phyloP scores from a whole-genome alignment of 2,329 filamentous ascomycete genomes.

The Penicillium fuscoglaucum region DNA sequence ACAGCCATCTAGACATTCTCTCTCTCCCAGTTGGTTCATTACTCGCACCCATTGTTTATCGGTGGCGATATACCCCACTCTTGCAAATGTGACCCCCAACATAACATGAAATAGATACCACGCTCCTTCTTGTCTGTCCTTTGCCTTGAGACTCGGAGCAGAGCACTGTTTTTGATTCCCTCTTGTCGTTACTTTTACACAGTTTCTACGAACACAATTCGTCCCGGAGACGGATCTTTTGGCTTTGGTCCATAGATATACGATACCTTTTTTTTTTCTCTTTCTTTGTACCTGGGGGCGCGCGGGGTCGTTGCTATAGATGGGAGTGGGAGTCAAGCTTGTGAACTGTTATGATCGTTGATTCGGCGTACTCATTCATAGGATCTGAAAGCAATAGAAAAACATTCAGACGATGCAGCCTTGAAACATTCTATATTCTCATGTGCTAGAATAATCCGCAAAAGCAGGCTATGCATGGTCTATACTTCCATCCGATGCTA shows the following conservation, averaged over 20 bases:
- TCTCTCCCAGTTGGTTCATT: neutral
- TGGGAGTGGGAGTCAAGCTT: constrained; percentile 9
- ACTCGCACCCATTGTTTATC: neutral
- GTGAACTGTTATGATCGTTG: constrained; percentile 12
- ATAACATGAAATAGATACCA: constrained; percentile 9
- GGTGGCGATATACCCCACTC: neutral
- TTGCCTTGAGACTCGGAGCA: constrained; percentile 7
- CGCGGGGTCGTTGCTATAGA: constrained; percentile 22
- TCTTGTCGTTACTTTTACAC: constrained; percentile 3
- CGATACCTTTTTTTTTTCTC: neutral
- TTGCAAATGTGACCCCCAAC: constrained; percentile 3
- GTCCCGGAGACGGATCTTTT: constrained; percentile 11
- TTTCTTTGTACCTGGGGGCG: constrained; percentile 1
- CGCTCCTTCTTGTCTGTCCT: neutral
- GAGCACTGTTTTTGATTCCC: constrained; percentile 6
- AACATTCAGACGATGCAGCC: neutral
- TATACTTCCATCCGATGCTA: constrained; percentile 2
- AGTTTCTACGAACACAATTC: constrained; percentile 1
- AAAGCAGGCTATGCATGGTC: neutral
- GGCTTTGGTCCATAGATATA: constrained; percentile 15
- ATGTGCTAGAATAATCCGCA: neutral
- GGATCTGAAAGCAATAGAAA: constrained; percentile 16
- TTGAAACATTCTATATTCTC: neutral
- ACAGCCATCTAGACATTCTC: constrained; percentile 6
- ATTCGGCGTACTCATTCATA: constrained; percentile 17